These are phyloP conservation scores for Calonectria ilicicola DNA, from an alignment of 2,329 filamentous ascomycete genomes.

Conservation along the genomic window DNA sequence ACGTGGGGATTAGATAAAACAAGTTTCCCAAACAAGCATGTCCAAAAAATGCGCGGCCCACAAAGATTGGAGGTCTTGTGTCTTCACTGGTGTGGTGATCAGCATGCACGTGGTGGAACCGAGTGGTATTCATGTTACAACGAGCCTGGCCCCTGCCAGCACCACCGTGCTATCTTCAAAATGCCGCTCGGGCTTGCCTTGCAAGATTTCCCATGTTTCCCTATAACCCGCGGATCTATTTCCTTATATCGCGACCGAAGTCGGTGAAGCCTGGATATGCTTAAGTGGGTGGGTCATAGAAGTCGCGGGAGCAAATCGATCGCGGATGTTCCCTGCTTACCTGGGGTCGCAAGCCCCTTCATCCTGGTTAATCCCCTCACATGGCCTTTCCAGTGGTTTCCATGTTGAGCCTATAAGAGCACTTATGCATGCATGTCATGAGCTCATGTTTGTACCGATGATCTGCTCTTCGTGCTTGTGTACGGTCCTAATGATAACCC, in stretches of 20 bases:
- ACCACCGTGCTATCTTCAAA: neutral
- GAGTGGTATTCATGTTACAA: conserved; percentile 11
- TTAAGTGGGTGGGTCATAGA: conserved; percentile 8
- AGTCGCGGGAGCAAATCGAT: neutral
- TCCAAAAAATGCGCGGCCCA: neutral
- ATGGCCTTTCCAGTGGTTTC: neutral
- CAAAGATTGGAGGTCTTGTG: conserved; percentile 1
- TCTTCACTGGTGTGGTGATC: conserved; percentile 14
- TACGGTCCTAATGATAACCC: neutral
- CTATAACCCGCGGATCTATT: neutral
- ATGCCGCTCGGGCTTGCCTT: neutral
- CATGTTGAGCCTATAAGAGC: neutral
- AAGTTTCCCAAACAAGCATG: conserved; percentile 12
- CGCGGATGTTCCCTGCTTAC: neutral
- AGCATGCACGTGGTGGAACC: conserved; percentile 23
- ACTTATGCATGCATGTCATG: neutral
- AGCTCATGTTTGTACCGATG: neutral
- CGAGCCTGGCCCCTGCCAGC: neutral
- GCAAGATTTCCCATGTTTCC: neutral
- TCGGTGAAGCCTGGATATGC: neutral
- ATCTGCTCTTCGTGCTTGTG: neutral
- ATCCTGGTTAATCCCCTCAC: neutral
- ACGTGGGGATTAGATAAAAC: neutral
- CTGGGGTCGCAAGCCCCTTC: neutral
- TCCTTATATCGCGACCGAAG: neutral